Percentiles rank a stretch among this genome's conserved stretches.
Conservation (phyloP, 345 rosid genomes). For the Eucalyptus regnans region DNA sequence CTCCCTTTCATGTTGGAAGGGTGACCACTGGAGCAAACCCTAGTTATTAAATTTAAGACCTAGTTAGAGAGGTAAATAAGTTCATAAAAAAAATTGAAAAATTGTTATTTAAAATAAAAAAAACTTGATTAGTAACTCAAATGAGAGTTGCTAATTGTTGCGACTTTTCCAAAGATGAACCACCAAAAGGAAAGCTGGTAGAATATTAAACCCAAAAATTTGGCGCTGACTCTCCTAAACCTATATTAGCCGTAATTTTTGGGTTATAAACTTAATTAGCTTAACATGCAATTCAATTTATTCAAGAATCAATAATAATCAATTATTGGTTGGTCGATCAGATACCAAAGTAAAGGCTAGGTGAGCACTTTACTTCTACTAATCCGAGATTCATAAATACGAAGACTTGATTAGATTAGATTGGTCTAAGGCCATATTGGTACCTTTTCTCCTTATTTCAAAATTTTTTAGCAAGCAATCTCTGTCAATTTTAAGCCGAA, state of each 20-base stretch:
- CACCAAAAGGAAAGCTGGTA: not conserved
- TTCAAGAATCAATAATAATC: not conserved
- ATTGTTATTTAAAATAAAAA: no score
- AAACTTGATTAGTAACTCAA: not conserved
- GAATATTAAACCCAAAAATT: not conserved
- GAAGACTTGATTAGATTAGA: no score
- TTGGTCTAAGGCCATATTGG: no score
- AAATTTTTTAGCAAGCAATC: no score
- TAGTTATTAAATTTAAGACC: no score
- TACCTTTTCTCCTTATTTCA: no score
- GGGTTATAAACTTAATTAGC: not conserved
- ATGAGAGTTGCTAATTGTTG: not conserved
- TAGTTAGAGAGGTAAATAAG: not conserved
- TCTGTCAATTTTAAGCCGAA: no score
- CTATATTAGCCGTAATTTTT: not conserved
- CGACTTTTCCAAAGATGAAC: not conserved
- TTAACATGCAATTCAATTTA: not conserved
- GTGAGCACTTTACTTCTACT: no score
- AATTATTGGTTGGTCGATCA: not conserved
- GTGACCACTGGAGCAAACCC: rapidly evolving
- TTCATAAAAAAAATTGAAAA: not conserved
- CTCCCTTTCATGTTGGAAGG: no score
- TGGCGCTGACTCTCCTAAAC: not conserved
- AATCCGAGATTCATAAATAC: no score
- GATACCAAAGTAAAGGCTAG: not conserved